Evolutionary conservation across 1,139 yeast genomes (phyloP), one percentile per base, ranked within the genome.

Genomic region (Taphrina betulina): DNA sequence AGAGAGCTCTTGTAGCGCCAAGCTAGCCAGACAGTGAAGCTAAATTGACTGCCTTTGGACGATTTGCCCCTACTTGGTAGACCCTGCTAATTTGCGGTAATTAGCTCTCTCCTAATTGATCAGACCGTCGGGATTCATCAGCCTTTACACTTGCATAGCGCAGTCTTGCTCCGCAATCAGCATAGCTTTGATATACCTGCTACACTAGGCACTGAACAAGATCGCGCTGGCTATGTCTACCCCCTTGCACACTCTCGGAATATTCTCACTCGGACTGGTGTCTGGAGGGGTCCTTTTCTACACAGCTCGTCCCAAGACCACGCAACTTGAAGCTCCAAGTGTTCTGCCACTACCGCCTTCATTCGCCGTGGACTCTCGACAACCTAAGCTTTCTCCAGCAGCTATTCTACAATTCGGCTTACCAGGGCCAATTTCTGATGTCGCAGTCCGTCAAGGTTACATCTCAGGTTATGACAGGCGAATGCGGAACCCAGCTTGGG

Each of bases 401-500:
- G 52, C 53, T 10, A 85, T 85, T 69, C 85, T 84, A 73, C 83
- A 82, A 65, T 90, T 85, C 67, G 98, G 98, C 2, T 87, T 86
- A 66, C 97, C 97, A 0, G 96, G 96, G 0, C 97, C 97, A 0
- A 78, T 85, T 40, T 95, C 88, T 67, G 98, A 92, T 67, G 71
- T 92, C 60, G 80, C 81, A 57, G 78, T 76, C 23, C 77, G 88
- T 62, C 75, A 77, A 55, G 96, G 88, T 70, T 92, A 83, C 68
- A 78, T 90, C 20, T 81, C 94, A 61, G 86, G 95, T 64, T 92
- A 82, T 69, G 94, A 92, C 67, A 78, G 99, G 63, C 78, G 84
- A 60, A 85, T 82, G 45, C 76, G 90, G 60, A 89, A 88, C 66
- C 98, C 99, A 17, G 82, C 81, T 67, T 94, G 95, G 90, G 86